Percentiles rank a stretch among this genome's conserved stretches.
Evolutionary conservation across 1,139 yeast species (phyloP).

Genomic region (Blastobotrys malaysiensis): DNA sequence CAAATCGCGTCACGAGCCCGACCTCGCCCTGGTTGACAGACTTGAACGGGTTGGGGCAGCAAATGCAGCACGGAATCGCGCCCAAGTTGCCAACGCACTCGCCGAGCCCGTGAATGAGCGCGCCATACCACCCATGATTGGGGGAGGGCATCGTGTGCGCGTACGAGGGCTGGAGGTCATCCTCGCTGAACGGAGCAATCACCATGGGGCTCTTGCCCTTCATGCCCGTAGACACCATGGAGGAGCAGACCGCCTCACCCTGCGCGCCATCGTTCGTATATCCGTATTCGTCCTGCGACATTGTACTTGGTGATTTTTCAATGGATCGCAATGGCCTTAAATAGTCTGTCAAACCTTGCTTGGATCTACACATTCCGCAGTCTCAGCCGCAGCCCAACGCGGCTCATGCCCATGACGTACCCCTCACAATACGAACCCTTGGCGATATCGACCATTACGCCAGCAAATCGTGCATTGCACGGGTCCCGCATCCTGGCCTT

Average conservation of each 20-base stretch:
- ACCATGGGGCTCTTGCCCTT: conserved; percentile 13
- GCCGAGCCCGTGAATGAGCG: conserved; percentile 44
- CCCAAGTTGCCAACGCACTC: conserved; percentile 50
- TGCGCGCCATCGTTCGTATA: conserved; percentile 9
- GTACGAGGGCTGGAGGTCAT: conserved; percentile 36
- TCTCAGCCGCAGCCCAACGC: too few species aligned
- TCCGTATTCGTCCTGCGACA: conserved; percentile 15
- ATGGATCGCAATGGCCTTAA: background rate
- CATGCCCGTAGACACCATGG: background rate
- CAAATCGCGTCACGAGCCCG: conserved; percentile 64
- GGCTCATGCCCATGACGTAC: too few species aligned
- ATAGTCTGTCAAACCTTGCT: background rate
- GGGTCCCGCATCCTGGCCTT: too few species aligned
- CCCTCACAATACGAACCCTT: too few species aligned
- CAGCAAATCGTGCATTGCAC: too few species aligned
- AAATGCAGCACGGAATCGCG: conserved; percentile 51
- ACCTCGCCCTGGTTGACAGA: conserved; percentile 64
- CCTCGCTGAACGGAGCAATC: conserved; percentile 30
- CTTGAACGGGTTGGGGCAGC: conserved; percentile 56
- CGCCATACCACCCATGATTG: conserved; percentile 36
- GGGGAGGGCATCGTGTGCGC: conserved; percentile 36
- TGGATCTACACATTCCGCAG: too few species aligned
- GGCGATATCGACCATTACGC: too few species aligned
- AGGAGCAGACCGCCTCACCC: background rate
- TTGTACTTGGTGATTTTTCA: background rate